Conservation (phyloP, 2,329 filamentous ascomycete genomes). For the Alternaria panax region DNA sequence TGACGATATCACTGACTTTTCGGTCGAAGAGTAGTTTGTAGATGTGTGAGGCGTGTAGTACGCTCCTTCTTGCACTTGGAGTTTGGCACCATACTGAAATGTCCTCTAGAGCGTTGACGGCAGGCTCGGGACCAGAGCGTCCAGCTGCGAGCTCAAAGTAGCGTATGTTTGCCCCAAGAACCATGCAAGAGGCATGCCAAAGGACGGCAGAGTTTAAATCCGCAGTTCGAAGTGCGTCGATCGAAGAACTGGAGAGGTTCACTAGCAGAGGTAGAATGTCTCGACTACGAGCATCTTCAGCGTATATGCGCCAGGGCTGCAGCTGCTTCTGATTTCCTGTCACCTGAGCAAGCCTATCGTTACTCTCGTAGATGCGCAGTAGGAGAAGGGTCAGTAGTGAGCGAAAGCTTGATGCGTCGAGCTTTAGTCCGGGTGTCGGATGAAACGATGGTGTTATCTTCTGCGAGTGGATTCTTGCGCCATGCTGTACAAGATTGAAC, state of each 20-base stretch:
- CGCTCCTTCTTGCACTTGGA: constrained; percentile 58
- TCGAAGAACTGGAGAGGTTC: constrained; percentile 51
- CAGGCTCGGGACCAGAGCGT: constrained; percentile 56
- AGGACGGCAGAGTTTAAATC: constrained; percentile 60
- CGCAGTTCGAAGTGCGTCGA: constrained; percentile 52
- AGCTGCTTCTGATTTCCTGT: constrained; percentile 38
- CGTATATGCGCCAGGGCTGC: constrained; percentile 54
- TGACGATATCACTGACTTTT: constrained; percentile 61
- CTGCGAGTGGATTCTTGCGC: constrained; percentile 39
- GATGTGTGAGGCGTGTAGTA: constrained; percentile 61
- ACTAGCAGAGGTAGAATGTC: constrained; percentile 48
- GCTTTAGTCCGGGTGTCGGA: constrained; percentile 42
- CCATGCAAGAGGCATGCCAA: constrained; percentile 63
- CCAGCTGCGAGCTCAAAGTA: constrained; percentile 63
- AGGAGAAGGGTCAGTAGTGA: constrained; percentile 43
- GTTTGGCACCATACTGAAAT: constrained; percentile 61
- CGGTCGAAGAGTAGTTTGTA: constrained; percentile 61
- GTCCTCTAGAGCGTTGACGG: constrained; percentile 58
- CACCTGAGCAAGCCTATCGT: constrained; percentile 41
- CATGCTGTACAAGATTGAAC: constrained; percentile 42
- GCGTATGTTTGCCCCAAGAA: constrained; percentile 60
- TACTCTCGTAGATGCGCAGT: constrained; percentile 45
- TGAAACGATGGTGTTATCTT: constrained; percentile 45
- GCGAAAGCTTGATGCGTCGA: constrained; percentile 41
- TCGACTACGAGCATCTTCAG: constrained; percentile 57